Base-by-base conservation (phyloP, 306 rosid genomes). In the Betula pendula region DNA sequence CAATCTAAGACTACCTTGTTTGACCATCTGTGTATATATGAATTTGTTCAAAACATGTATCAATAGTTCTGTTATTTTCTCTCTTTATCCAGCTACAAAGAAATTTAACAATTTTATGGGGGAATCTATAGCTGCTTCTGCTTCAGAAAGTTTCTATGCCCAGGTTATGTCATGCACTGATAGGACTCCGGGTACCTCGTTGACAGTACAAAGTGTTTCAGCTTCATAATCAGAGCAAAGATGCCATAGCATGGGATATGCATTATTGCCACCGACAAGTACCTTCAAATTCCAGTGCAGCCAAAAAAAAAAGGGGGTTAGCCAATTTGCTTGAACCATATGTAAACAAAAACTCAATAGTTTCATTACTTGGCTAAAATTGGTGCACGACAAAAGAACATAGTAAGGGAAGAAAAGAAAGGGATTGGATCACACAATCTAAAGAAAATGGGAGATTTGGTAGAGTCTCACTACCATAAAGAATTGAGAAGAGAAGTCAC, bases 241-340 rank as follows among this genome's bases (percentile, higher is more conserved):
- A 92, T 77, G 71, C 99, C 93, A 70, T 92, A 95, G 91, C 99
- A 95, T 9, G 98, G 99, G 82, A 92, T 79, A 77, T 90, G 99
- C 89, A 95, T 77, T 6, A 95, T 70, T 27, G 91, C 97, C 79
- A 95, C 96, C 4, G 89, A 89, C 16, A 89, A 77, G 88, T 95
- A 95, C 96, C 98, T 94, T 71, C 72, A 84, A 74, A 74, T 82
- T 42, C 67, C 72, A 75, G 47, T 3, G 53, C 73, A 78, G 15
- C 50, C 80, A 81, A 62, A 38, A 75, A 84, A 16, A 80, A 84
- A n/a, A 80, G 60, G 35, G 71, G 29, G 72, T 84, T 67, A 75
- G 62, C 82, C 69, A 69, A 72, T 19, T 65, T 72, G 73, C 79
- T 68, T 25, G 48, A 70, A 79, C 0, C 33, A 19, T 48, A 68